Percentiles rank a stretch among this genome's conserved stretches.
phyloP scores from a whole-genome alignment of 2,329 filamentous ascomycete genomes.

The Arthroderma uncinatum region DNA sequence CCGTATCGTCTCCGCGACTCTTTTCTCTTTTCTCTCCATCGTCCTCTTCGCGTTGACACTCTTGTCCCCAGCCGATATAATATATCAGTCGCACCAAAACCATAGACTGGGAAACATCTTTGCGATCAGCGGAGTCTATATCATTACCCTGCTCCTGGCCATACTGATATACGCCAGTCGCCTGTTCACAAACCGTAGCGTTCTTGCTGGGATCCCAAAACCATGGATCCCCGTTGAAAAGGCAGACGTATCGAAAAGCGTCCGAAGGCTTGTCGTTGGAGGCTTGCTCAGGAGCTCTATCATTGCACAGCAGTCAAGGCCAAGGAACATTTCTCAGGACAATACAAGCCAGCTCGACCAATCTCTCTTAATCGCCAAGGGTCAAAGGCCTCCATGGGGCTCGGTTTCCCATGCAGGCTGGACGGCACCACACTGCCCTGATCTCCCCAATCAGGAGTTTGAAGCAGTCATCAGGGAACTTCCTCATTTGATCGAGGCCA shows the following conservation, averaged over 20 bases:
- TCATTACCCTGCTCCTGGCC: slow-evolving; percentile 59
- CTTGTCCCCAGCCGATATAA: slow-evolving; percentile 67
- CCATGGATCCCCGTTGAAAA: slow-evolving; percentile 76
- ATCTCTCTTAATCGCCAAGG: slow-evolving; percentile 22
- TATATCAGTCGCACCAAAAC: slow-evolving; percentile 62
- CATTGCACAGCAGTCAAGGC: slow-evolving; percentile 66
- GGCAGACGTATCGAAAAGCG: slow-evolving; percentile 63
- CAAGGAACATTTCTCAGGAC: slow-evolving; percentile 47
- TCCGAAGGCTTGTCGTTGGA: slow-evolving; percentile 63
- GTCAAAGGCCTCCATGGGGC: slow-evolving; percentile 57
- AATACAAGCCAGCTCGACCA: slow-evolving; percentile 15
- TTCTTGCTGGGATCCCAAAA: slow-evolving; percentile 74
- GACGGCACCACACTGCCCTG: slow-evolving; percentile 65
- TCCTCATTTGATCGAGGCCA: slow-evolving; percentile 81
- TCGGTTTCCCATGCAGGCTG: slow-evolving; percentile 78
- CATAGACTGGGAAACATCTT: slow-evolving; percentile 67
- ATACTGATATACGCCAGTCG: slow-evolving; percentile 68
- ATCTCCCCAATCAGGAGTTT: slow-evolving; percentile 75
- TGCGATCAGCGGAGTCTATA: slow-evolving; percentile 64
- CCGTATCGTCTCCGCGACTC: slow-evolving; percentile 67
- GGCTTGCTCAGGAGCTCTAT: slow-evolving; percentile 65
- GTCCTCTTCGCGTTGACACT: slow-evolving; percentile 62
- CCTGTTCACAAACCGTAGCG: slow-evolving; percentile 75
- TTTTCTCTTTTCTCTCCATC: slow-evolving; percentile 66
- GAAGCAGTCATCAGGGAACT: slow-evolving; percentile 69